phyloP scores from a whole-genome alignment of 2,329 filamentous ascomycete genomes.

The Trichoderma pleuroti region DNA sequence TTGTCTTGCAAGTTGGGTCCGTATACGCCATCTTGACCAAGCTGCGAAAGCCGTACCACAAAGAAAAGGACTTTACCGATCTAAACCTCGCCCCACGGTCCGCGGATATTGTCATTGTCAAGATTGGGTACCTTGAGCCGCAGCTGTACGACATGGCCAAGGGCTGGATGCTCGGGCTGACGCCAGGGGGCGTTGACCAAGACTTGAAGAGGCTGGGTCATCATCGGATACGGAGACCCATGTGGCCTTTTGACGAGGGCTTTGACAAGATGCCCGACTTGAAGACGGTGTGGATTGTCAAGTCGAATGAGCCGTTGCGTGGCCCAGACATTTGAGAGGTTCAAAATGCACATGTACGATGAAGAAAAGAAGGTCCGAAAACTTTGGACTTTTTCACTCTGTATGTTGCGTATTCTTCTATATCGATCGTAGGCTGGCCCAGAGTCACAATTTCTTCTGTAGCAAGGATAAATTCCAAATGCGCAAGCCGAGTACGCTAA shows the following conservation, averaged over 20 bases:
- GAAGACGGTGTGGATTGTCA: conserved; percentile 24
- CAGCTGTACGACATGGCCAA: conserved; percentile 51
- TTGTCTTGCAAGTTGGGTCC: conserved; percentile 48
- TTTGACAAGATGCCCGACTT: conserved; percentile 23
- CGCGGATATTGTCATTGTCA: conserved; percentile 51
- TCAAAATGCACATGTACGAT: not conserved
- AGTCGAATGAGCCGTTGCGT: conserved; percentile 22
- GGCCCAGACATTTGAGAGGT: conserved; percentile 20
- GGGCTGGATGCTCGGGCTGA: conserved; percentile 53
- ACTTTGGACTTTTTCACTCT: not conserved
- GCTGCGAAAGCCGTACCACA: conserved; percentile 52
- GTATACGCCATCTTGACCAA: conserved; percentile 51
- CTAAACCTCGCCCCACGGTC: conserved; percentile 43
- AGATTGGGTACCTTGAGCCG: conserved; percentile 55
- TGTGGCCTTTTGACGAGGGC: conserved; percentile 34
- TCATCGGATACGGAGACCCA: conserved; percentile 45
- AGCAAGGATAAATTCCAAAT: not conserved
- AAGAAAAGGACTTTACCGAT: conserved; percentile 49
- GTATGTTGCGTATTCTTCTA: not conserved
- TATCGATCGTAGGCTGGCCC: not conserved
- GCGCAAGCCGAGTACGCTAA: not conserved
- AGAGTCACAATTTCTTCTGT: not conserved
- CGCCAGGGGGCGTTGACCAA: conserved; percentile 53
- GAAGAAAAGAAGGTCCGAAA: not conserved
- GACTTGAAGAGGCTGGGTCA: conserved; percentile 48